Conservation (phyloP, 1,139 yeast species). For the Candida gigantensis region DNA sequence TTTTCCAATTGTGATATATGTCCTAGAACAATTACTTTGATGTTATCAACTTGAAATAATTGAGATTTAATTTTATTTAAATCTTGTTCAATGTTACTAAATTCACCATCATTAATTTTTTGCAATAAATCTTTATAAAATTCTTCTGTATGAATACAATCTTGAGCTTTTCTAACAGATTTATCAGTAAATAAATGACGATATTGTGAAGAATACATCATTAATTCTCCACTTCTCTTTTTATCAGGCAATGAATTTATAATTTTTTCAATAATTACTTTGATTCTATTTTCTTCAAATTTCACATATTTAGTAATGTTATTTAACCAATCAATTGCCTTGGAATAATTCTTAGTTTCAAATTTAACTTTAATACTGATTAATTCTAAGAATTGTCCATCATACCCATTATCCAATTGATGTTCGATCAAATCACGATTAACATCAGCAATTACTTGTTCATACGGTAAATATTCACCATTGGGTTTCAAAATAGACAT, state of each 20-base stretch:
- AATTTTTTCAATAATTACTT: conserved; percentile 70
- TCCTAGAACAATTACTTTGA: conserved; percentile 73
- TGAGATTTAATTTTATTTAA: conserved; percentile 58
- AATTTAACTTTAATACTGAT: conserved; percentile 64
- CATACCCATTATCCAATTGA: conserved; percentile 57
- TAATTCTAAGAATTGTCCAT: conserved; percentile 65
- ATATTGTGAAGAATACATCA: conserved; percentile 65
- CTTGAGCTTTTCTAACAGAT: conserved; percentile 69
- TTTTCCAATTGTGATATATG: conserved; percentile 49
- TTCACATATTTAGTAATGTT: conserved; percentile 63
- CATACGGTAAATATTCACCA: conserved; percentile 63
- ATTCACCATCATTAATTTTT: conserved; percentile 55
- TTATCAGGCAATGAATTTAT: conserved; percentile 75
- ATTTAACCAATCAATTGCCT: conserved; percentile 76
- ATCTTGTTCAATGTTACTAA: conserved; percentile 47
- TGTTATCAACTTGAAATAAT: conserved; percentile 59
- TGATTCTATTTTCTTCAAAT: conserved; percentile 73
- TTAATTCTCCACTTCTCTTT: conserved; percentile 75
- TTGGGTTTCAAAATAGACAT: conserved; percentile 69
- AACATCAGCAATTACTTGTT: conserved; percentile 69
- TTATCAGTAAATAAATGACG: conserved; percentile 55
- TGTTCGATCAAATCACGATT: conserved; percentile 73
- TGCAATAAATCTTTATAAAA: conserved; percentile 52
- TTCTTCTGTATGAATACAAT: conserved; percentile 62
- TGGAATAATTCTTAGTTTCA: conserved; percentile 58